Evolutionary conservation across 108 stramenopile genomes (phyloP), one percentile per base, ranked within the genome.

Genomic region (Fragilaria radians): DNA sequence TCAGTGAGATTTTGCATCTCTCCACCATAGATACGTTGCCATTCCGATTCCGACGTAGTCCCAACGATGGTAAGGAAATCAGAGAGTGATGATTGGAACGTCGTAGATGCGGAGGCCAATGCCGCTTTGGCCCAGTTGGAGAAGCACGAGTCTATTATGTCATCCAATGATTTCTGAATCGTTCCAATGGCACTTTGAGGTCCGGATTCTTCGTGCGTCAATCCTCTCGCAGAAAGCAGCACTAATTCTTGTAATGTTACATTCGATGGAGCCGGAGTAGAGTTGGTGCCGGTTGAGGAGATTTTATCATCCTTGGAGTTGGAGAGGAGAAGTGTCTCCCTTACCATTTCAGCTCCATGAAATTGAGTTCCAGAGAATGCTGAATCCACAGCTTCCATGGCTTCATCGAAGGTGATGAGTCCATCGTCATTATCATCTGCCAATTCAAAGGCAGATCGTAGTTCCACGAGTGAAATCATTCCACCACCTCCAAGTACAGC

Each of bases 401-500:
- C 92, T 66, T 90, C 92, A 31, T 82, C 81, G 51, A 93, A 82
- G 46, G 84, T 86, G 57, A 93, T 86, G 25, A 89, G 54, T 31
- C 92, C 92, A 67, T 90, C 85, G 28, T 90, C 86, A 61, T 89
- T 82, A 55, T 89, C 92, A 61, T 93, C 92, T 2, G 86, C 86
- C 48, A 93, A 57, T 50, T 89, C 88, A 75, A 90, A 93, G 4
- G 92, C 85, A 30, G 84, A 78, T 18, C 81, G 74, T 25, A 93
- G 48, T 54, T 93, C 92, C 48, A 79, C 51, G 7, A 82, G 60
- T 1, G 88, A 74, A 46, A 93, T 93, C 88, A 90, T 93, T 17
- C 88, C 91, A 9, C 61, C 61, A 36, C 65, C 68, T 23, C 72
- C 73, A 28, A 75, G 9, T 18, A 76, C 71, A 19, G 91, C 83